Evolutionary conservation across 2,329 filamentous ascomycete species (phyloP).

Genomic region (Penicillium sp.): DNA sequence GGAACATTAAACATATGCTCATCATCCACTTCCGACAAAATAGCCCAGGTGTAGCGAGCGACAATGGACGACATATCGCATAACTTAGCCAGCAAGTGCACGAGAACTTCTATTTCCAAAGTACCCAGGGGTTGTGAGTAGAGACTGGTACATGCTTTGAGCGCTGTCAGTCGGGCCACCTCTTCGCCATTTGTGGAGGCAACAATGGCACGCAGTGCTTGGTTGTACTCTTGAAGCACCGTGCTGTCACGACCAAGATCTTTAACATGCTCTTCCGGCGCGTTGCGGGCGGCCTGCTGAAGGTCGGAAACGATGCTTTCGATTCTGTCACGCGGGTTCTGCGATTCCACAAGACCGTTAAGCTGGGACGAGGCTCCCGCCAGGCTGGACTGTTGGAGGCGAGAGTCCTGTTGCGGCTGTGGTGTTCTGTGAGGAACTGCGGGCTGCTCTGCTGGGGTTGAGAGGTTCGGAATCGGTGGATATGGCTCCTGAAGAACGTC

Average conservation of each 20-base stretch:
- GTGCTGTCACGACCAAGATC: slow-evolving; percentile 60
- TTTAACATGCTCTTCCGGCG: slow-evolving; percentile 62
- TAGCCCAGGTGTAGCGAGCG: slow-evolving; percentile 56
- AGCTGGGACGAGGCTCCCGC: slow-evolving; percentile 53
- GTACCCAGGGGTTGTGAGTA: slow-evolving; percentile 60
- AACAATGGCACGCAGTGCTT: slow-evolving; percentile 60
- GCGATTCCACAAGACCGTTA: slow-evolving; percentile 65
- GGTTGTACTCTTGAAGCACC: slow-evolving; percentile 63
- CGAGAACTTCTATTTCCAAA: slow-evolving; percentile 67
- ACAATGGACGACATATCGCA: slow-evolving; percentile 65
- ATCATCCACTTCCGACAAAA: slow-evolving; percentile 59
- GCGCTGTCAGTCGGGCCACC: slow-evolving; percentile 60
- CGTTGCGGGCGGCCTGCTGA: slow-evolving; percentile 60
- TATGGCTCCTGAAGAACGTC: slow-evolving; percentile 68
- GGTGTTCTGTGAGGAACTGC: slow-evolving; percentile 63
- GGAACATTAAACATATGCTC: slow-evolving; percentile 67
- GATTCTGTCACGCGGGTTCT: slow-evolving; percentile 59
- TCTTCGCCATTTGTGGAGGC: slow-evolving; percentile 61
- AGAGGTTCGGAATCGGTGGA: slow-evolving; percentile 63
- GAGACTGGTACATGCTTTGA: slow-evolving; percentile 61
- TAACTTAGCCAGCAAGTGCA: slow-evolving; percentile 64
- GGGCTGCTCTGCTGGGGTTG: slow-evolving; percentile 66
- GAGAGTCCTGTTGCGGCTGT: slow-evolving; percentile 55
- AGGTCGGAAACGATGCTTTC: slow-evolving; percentile 61
- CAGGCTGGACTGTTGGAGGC: slow-evolving; percentile 45